These are phyloP conservation scores for Mallotus nudiflorus DNA, from an alignment of 345 rosid genomes.

Conservation along the genomic window DNA sequence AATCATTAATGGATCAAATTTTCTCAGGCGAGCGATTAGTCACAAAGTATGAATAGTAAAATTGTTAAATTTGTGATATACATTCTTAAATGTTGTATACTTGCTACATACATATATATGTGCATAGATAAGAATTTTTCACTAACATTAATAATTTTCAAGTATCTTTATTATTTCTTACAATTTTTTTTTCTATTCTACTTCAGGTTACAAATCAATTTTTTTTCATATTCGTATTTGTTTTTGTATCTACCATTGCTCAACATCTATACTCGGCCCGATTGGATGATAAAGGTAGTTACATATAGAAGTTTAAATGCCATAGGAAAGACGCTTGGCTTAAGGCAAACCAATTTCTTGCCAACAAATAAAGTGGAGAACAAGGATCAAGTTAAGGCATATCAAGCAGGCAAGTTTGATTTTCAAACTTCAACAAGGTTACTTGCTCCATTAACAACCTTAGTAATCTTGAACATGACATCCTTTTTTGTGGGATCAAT, in stretches of 20 bases:
- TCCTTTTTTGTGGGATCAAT: constrained; percentile 27
- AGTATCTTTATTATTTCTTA: too few relatives aligned
- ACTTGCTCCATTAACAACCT: constrained; percentile 37
- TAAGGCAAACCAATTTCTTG: constrained; percentile 39
- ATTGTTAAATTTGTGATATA: too few relatives aligned
- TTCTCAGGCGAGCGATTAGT: too few relatives aligned
- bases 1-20: too few relatives aligned
- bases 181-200: neutral
- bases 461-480: constrained; percentile 31
- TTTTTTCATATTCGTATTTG: constrained; percentile 23
- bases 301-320: constrained; percentile 42
- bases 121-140: too few relatives aligned
- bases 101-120: too few relatives aligned
- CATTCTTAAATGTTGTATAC: too few relatives aligned
- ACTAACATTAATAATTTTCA: too few relatives aligned
- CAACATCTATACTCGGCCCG: constrained; percentile 24
- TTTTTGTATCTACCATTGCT: constrained; percentile 23
- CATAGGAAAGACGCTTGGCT: constrained; percentile 24
- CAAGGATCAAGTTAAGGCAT: constrained; percentile 26
- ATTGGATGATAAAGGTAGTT: constrained; percentile 48
- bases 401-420: constrained; percentile 39
- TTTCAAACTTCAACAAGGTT: constrained; percentile 36
- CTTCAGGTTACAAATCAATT: constrained; percentile 30
- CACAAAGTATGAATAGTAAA: too few relatives aligned
- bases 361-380: constrained; percentile 37